Percentiles rank a stretch among this genome's conserved stretches.
These are phyloP conservation scores for Coemansia sp. DNA, from an alignment of 192 early-diverging fungal genomes.

Conservation along the genomic window DNA sequence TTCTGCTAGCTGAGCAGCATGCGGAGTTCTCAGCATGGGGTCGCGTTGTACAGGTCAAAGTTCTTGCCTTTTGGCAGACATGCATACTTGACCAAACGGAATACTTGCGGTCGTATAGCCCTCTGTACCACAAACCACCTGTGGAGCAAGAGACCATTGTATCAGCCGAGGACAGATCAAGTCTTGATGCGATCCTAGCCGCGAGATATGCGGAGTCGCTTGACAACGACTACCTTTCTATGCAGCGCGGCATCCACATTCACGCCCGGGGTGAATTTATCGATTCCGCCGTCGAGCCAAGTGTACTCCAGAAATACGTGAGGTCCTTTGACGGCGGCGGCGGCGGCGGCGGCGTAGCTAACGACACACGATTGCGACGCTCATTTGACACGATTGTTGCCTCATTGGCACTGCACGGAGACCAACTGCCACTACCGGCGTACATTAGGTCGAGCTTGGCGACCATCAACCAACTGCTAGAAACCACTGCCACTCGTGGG, in stretches of 20 bases:
- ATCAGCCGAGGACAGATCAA: neutral
- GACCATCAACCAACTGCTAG: conserved; percentile 14
- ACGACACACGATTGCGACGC: conserved; percentile 38
- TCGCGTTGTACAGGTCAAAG: neutral
- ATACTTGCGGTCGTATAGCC: conserved; percentile 10
- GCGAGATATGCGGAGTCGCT: neutral
- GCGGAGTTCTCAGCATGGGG: conserved; percentile 15
- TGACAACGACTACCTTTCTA: neutral
- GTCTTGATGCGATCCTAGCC: conserved; percentile 11
- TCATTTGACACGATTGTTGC: conserved; percentile 24
- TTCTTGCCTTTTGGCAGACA: conserved; percentile 14
- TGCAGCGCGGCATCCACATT: conserved; percentile 9
- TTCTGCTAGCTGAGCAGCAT: conserved; percentile 12
- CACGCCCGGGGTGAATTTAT: neutral
- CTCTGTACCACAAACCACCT: neutral
- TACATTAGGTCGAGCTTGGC: conserved; percentile 6
- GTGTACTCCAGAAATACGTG: neutral
- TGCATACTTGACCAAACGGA: conserved; percentile 12
- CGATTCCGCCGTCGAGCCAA: conserved; percentile 5
- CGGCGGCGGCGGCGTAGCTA: conserved; percentile 6
- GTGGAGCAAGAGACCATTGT: neutral
- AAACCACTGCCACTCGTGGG: neutral
- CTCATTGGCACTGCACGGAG: conserved; percentile 4
- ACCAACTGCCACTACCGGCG: neutral
- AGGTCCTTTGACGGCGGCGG: neutral